Conservation (phyloP, 306 rosid genomes). For the Alnus glutinosa region DNA sequence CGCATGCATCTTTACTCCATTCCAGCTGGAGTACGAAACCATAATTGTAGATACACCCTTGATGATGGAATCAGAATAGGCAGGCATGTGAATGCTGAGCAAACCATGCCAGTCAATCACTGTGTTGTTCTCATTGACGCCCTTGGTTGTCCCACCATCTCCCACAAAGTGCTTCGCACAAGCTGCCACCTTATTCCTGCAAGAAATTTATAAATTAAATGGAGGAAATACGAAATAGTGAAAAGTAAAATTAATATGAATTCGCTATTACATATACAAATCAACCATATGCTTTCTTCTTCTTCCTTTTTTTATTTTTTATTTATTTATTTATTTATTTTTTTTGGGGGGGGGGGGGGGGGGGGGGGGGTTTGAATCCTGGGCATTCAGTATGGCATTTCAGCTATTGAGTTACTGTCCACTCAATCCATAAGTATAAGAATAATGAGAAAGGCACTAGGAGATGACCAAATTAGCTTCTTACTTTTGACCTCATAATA, state of each 20-base stretch:
- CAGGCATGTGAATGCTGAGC: constrained; percentile 94
- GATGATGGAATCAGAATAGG: constrained; percentile 75
- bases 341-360: no score
- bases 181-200: constrained; percentile 89
- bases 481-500: not conserved
- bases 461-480: not conserved
- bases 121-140: constrained; percentile 81
- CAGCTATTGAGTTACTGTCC: not conserved
- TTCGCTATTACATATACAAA: not conserved
- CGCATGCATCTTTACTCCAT: constrained; percentile 93
- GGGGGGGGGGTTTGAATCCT: not conserved
- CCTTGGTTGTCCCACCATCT: constrained; percentile 88
- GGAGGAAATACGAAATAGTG: not conserved
- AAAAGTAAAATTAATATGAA: not conserved
- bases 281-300: not conserved
- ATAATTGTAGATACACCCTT: constrained; percentile 88
- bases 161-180: constrained; percentile 98
- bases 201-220: constrained; percentile 19
- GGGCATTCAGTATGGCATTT: not conserved
- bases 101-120: constrained; percentile 63
- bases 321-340: not conserved
- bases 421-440: not conserved
- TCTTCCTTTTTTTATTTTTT: not conserved
- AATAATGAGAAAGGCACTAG: not conserved
- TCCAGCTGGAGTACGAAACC: constrained; percentile 97